These are phyloP conservation scores for Colletotrichum falcatum DNA, from an alignment of 2,329 filamentous ascomycete genomes.

Conservation along the genomic window DNA sequence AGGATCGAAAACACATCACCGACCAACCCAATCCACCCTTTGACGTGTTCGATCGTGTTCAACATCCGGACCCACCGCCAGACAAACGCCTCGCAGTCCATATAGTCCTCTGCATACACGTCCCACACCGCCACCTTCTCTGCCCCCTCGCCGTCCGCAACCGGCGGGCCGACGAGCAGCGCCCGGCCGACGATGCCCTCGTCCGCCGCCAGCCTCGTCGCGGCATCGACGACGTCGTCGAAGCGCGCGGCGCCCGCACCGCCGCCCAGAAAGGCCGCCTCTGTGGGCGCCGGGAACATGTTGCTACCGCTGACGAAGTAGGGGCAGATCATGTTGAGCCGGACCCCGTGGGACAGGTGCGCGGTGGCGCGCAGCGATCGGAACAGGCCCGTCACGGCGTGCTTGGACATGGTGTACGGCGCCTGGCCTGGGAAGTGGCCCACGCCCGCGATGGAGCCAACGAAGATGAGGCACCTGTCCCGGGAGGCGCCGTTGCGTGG, in stretches of 20 bases:
- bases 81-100: conserved; percentile 67
- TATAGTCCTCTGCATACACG: conserved; percentile 69
- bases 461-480: conserved; percentile 72
- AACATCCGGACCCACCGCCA: conserved; percentile 65
- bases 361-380: conserved; percentile 66
- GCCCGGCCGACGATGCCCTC: conserved; percentile 66
- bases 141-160: conserved; percentile 45
- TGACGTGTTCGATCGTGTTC: conserved; percentile 60
- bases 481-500: conserved; percentile 53
- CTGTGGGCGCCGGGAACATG: conserved; percentile 60
- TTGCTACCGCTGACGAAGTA: conserved; percentile 74
- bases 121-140: conserved; percentile 66
- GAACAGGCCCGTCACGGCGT: conserved; percentile 74
- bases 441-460: conserved; percentile 72
- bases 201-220: conserved; percentile 71
- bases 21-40: conserved; percentile 66
- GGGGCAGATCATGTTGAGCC: conserved; percentile 75
- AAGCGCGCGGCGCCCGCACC: conserved; percentile 57
- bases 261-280: conserved; percentile 67
- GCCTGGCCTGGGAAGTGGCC: conserved; percentile 56
- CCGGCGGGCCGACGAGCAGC: conserved; percentile 68
- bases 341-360: conserved; percentile 60
- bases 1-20: conserved; percentile 41
- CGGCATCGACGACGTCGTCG: conserved; percentile 73
- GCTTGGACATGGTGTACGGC: conserved; percentile 73